These are phyloP conservation scores for Samsoniella hepiali DNA, from an alignment of 2,329 filamentous ascomycete species.

Conservation along the genomic window DNA sequence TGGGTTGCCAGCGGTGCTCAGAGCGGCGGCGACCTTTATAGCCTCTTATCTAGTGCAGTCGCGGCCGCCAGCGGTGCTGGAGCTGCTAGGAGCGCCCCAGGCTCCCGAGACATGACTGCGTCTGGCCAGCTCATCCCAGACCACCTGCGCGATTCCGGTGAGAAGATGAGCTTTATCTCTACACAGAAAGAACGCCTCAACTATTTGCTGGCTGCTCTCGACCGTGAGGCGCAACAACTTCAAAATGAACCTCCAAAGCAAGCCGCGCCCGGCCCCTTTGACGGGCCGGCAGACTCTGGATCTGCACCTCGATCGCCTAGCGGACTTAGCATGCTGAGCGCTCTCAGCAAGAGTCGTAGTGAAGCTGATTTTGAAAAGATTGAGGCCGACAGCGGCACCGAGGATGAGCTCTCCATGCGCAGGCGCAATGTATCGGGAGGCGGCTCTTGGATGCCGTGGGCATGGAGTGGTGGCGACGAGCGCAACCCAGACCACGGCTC, in stretches of 20 bases:
- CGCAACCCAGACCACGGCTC: conserved; percentile 26
- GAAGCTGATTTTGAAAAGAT: conserved; percentile 90
- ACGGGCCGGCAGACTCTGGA: conserved; percentile 31
- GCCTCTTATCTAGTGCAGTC: conserved; percentile 71
- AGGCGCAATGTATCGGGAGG: conserved; percentile 29
- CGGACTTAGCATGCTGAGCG: conserved; percentile 49
- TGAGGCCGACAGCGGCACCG: conserved; percentile 66
- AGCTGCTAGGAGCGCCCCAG: conserved; percentile 28
- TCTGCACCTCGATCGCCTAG: conserved; percentile 42
- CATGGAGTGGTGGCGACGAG: conserved; percentile 33
- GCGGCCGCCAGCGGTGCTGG: conserved; percentile 54
- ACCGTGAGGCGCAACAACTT: conserved; percentile 70
- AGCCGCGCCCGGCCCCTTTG: conserved; percentile 24
- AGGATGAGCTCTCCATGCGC: conserved; percentile 44
- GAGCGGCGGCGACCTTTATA: conserved; percentile 66
- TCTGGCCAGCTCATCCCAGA: conserved; percentile 68
- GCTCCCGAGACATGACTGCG: conserved; percentile 24
- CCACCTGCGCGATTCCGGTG: conserved; percentile 57
- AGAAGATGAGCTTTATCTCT: conserved; percentile 72
- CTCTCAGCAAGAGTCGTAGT: conserved; percentile 75
- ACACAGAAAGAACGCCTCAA: conserved; percentile 76
- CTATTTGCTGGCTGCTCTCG: conserved; percentile 71
- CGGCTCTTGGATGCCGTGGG: conserved; percentile 50
- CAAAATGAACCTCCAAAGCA: conserved; percentile 34
- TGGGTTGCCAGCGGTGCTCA: conserved; percentile 46